Percentiles rank a stretch among this genome's conserved stretches.
phyloP scores from a whole-genome alignment of 139 green algal species.

The Bryopsis sp. region DNA sequence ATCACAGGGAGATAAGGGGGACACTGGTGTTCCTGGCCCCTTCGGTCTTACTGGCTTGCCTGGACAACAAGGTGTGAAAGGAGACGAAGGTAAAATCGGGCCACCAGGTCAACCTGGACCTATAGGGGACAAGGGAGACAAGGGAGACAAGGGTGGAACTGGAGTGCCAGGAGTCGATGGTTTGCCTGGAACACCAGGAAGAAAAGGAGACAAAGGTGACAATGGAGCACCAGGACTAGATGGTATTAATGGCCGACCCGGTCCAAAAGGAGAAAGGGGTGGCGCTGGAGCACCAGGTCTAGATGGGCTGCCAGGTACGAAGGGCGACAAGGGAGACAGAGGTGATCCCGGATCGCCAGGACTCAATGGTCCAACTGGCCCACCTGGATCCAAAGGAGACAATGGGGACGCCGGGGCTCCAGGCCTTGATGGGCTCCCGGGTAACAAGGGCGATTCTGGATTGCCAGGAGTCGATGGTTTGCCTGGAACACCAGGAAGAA shows the following conservation, averaged over 20 bases:
- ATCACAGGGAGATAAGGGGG: too few relatives aligned
- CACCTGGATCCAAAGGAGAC: background rate
- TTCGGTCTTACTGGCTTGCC: too few relatives aligned
- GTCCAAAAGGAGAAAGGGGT: background rate
- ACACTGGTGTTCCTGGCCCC: too few relatives aligned
- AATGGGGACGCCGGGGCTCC: background rate
- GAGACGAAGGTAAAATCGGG: background rate
- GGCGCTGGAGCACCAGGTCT: background rate
- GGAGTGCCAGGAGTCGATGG: background rate
- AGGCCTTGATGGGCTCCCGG: background rate
- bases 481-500: too few relatives aligned
- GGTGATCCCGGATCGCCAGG: background rate
- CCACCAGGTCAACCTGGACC: background rate
- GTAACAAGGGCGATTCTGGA: background rate
- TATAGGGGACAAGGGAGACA: background rate
- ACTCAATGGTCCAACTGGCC: background rate
- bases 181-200: background rate
- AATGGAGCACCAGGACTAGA: background rate
- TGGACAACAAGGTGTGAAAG: background rate
- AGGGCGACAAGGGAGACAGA: background rate
- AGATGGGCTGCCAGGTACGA: background rate
- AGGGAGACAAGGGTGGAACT: background rate
- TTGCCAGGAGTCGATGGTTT: too few relatives aligned
- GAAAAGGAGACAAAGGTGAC: background rate
- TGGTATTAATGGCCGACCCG: background rate